Conservation (phyloP, 1,284 basidiomycete species). For the Bjerkandera adusta region DNA sequence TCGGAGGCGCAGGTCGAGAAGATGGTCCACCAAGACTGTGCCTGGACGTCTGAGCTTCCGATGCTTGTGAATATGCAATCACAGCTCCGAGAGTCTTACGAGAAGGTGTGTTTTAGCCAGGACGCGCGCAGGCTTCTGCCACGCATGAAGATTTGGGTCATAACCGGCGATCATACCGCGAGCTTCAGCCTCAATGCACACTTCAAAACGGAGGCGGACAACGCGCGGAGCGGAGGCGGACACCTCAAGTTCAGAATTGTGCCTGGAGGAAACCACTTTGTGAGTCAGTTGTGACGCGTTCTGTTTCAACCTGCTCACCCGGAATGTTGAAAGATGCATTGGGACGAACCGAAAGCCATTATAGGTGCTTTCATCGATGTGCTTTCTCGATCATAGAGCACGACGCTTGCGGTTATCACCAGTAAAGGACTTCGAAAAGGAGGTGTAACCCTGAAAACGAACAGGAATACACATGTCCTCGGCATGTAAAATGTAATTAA, state of each 20-base stretch:
- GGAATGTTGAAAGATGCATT: neutral
- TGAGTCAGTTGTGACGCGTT: neutral
- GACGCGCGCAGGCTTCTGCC: neutral
- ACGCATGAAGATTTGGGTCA: neutral
- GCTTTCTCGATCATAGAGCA: no score
- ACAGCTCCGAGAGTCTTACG: neutral
- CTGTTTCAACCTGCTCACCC: neutral
- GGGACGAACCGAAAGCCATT: neutral
- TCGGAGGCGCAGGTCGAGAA: neutral
- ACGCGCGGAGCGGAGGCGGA: neutral
- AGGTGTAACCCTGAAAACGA: neutral
- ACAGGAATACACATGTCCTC: neutral
- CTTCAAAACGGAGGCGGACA: neutral
- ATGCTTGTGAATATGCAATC: neutral
- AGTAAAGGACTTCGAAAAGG: neutral
- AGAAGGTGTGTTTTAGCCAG: neutral
- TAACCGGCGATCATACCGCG: neutral
- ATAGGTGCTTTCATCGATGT: no score
- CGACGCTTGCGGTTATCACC: neutral
- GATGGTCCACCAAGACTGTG: neutral
- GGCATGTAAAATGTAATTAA: neutral
- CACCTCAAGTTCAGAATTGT: neutral
- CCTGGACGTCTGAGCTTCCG: neutral
- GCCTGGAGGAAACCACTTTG: conserved; percentile 4
- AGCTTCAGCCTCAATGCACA: neutral